These are phyloP conservation scores for Geoglossum glabrum DNA, from an alignment of 495 filamentous ascomycete species.

Conservation along the genomic window DNA sequence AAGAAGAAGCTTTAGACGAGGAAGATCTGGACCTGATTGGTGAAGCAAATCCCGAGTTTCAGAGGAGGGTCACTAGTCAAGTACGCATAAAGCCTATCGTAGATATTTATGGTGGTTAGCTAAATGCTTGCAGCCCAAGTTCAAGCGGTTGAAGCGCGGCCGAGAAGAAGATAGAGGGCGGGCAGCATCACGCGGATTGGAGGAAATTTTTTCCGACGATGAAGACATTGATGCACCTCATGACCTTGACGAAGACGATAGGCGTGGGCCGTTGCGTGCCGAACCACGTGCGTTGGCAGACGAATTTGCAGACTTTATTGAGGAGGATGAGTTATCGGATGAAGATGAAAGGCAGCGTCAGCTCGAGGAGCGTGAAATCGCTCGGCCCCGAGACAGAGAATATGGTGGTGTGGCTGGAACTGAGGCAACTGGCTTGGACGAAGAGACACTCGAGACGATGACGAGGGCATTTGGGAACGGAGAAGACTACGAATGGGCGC, in stretches of 20 bases:
- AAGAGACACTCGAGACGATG: slow-evolving; percentile 85
- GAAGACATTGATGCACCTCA: slow-evolving; percentile 43
- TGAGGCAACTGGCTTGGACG: slow-evolving; percentile 57
- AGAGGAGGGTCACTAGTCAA: slow-evolving; percentile 40
- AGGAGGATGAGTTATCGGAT: slow-evolving; percentile 82
- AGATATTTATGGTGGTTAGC: neutral
- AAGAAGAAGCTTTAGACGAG: slow-evolving; percentile 79
- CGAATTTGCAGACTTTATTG: slow-evolving; percentile 94
- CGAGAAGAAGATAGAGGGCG: slow-evolving; percentile 51
- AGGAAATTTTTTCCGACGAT: slow-evolving; percentile 89
- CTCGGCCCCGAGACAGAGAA: slow-evolving; percentile 39
- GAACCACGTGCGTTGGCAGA: slow-evolving; percentile 40
- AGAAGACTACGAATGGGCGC: slow-evolving; percentile 82
- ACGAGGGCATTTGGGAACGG: slow-evolving; percentile 87
- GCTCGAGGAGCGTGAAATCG: slow-evolving; percentile 74
- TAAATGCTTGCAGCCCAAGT: slow-evolving; percentile 43
- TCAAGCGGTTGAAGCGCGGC: slow-evolving; percentile 87
- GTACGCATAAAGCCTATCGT: slow-evolving; percentile 22
- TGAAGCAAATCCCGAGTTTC: slow-evolving; percentile 47
- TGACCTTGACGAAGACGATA: slow-evolving; percentile 28
- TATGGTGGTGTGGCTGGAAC: slow-evolving; percentile 43
- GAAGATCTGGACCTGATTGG: slow-evolving; percentile 93
- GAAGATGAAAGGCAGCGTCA: slow-evolving; percentile 56
- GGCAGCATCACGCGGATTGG: slow-evolving; percentile 45
- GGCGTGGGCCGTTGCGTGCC: slow-evolving; percentile 24